Percentiles rank a stretch among this genome's conserved stretches.
phyloP scores from a whole-genome alignment of 2,329 filamentous ascomycete genomes.

The Alternaria arborescens region DNA sequence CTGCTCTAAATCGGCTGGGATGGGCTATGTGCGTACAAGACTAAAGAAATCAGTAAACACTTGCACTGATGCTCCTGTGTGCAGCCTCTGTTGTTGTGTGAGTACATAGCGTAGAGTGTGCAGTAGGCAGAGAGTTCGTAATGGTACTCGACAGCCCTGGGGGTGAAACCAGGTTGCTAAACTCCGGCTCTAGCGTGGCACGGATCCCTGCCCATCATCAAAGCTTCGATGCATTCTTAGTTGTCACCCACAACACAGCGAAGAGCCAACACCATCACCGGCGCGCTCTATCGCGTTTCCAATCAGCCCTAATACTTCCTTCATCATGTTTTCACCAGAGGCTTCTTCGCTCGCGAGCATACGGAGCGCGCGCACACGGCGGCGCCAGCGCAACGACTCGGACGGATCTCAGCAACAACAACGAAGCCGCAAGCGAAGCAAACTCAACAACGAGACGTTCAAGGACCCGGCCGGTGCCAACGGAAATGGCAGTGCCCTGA shows the following conservation, averaged over 20 bases:
- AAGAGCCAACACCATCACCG: conserved; percentile 29
- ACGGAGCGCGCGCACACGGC: conserved; percentile 51
- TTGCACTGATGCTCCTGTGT: background rate
- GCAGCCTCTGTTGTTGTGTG: background rate
- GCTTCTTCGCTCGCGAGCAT: conserved; percentile 43
- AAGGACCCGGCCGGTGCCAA: conserved; percentile 36
- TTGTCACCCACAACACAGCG: conserved; percentile 27
- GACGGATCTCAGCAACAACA: conserved; percentile 54
- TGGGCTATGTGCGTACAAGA: background rate
- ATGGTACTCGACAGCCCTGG: background rate
- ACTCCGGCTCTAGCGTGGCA: background rate
- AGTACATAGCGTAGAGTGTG: background rate
- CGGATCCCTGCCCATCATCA: conserved; percentile 20
- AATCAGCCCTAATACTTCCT: conserved; percentile 15
- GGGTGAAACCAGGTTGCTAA: background rate
- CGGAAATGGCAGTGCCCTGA: conserved; percentile 41
- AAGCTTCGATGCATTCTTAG: conserved; percentile 27
- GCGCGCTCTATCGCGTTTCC: conserved; percentile 44
- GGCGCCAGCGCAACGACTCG: conserved; percentile 57
- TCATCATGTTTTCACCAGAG: conserved; percentile 53
- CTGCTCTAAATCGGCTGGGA: background rate
- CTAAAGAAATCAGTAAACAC: background rate
- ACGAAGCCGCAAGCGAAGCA: conserved; percentile 57
- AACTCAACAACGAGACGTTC: conserved; percentile 56
- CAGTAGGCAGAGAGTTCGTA: background rate